A percentile compares a stretch with the other conserved stretches of the same genome.
Evolutionary conservation across 2,329 filamentous ascomycete genomes (phyloP).

Genomic region (Nemania diffusa): DNA sequence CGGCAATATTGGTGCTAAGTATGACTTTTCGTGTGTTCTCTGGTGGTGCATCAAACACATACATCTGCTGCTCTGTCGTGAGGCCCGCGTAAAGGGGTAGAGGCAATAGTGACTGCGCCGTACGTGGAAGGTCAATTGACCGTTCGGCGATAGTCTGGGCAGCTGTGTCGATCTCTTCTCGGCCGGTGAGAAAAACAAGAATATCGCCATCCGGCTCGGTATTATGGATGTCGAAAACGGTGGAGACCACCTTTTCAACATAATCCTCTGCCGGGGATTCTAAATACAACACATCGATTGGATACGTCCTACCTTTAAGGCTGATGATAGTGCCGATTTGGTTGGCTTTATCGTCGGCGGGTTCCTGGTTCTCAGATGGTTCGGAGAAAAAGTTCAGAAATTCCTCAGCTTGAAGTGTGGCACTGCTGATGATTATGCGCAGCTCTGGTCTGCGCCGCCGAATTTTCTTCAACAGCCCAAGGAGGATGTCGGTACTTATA

Average conservation of each 20-base stretch:
- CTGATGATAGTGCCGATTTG: slow-evolving; percentile 74
- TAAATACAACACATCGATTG: slow-evolving; percentile 86
- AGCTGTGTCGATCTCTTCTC: slow-evolving; percentile 88
- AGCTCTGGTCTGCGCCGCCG: slow-evolving; percentile 80
- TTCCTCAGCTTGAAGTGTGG: slow-evolving; percentile 88
- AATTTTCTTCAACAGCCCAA: slow-evolving; percentile 93
- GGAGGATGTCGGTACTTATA: slow-evolving; percentile 88
- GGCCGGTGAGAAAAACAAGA: slow-evolving; percentile 88
- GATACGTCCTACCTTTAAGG: slow-evolving; percentile 87
- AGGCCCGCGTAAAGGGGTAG: slow-evolving; percentile 91
- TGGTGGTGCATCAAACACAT: slow-evolving; percentile 86
- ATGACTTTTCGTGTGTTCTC: slow-evolving; percentile 90
- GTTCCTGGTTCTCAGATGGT: slow-evolving; percentile 52
- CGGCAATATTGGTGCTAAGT: slow-evolving; percentile 93
- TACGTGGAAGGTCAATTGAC: slow-evolving; percentile 69
- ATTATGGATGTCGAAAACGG: slow-evolving; percentile 87
- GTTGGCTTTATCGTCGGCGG: slow-evolving; percentile 41
- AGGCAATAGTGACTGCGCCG: slow-evolving; percentile 70
- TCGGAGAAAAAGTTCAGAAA: slow-evolving; percentile 81
- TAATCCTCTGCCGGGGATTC: slow-evolving; percentile 85
- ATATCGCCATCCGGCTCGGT: slow-evolving; percentile 87
- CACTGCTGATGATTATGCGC: slow-evolving; percentile 90
- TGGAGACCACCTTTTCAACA: slow-evolving; percentile 81
- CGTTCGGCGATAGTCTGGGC: slow-evolving; percentile 83
- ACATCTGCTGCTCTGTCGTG: slow-evolving; percentile 91